Percentiles rank a stretch among this genome's conserved stretches.
Evolutionary conservation across 2,329 filamentous ascomycete genomes (phyloP).

Genomic region (Daldinia eschscholtzii): DNA sequence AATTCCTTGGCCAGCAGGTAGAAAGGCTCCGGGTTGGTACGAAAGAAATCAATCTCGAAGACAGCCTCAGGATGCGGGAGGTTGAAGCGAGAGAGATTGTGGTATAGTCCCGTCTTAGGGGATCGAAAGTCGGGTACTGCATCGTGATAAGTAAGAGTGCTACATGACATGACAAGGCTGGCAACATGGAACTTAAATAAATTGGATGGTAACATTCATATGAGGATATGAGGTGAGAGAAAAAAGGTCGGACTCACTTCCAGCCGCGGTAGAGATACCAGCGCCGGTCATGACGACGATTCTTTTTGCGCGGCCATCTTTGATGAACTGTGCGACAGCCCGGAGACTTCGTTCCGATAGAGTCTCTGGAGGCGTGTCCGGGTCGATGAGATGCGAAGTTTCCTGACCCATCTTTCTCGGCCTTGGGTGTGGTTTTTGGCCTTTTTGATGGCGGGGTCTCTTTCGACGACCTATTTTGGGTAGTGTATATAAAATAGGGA

Average conservation of each 20-base stretch:
- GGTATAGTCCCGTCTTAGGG: constrained; percentile 92
- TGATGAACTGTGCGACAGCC: constrained; percentile 84
- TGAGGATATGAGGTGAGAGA: neutral
- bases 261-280: constrained; percentile 82
- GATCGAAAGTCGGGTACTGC: constrained; percentile 94
- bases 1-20: constrained; percentile 93
- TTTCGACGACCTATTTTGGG: constrained; percentile 48
- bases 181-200: neutral
- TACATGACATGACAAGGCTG: neutral
- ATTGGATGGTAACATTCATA: neutral
- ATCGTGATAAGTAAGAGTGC: constrained; percentile 48
- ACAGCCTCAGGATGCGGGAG: constrained; percentile 92
- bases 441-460: constrained; percentile 47
- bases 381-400: constrained; percentile 74
- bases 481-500: neutral
- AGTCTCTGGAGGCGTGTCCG: constrained; percentile 72
- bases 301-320: constrained; percentile 71
- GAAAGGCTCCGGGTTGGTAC: constrained; percentile 86
- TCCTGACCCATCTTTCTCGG: constrained; percentile 85
- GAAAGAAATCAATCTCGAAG: constrained; percentile 93
- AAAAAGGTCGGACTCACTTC: constrained; percentile 60
- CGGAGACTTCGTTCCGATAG: constrained; percentile 77
- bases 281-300: constrained; percentile 94
- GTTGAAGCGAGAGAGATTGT: constrained; percentile 87
- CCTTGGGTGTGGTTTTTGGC: constrained; percentile 39